Percentiles rank a stretch among this genome's conserved stretches.
phyloP scores from a whole-genome alignment of 2,329 filamentous ascomycete genomes.

The Xylariaceae sp. region DNA sequence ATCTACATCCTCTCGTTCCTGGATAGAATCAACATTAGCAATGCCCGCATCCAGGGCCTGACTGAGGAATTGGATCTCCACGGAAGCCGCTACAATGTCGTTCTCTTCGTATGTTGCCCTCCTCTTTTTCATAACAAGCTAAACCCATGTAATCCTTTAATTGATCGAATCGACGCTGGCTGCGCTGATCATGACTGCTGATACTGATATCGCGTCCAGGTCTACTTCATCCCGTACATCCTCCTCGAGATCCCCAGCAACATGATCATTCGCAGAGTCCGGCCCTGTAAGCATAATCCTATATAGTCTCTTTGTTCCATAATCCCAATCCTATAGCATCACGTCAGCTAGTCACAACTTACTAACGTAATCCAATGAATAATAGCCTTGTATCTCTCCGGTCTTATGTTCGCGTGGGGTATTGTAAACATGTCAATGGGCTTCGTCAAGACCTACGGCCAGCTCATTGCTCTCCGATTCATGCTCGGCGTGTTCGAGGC shows the following conservation, averaged over 20 bases:
- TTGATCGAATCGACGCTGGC: no score
- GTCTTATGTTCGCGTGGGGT: conserved; percentile 42
- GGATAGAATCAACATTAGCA: conserved; percentile 44
- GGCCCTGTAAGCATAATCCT: conserved; percentile 32
- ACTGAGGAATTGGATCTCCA: conserved; percentile 38
- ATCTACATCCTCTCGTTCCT: conserved; percentile 41
- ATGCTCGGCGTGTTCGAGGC: conserved; percentile 43
- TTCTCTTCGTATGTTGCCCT: conserved; percentile 32
- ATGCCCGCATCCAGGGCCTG: conserved; percentile 43
- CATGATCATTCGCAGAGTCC: conserved; percentile 40
- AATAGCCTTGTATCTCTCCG: conserved; percentile 31
- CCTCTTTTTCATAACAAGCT: conserved; percentile 9
- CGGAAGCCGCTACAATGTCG: conserved; percentile 41
- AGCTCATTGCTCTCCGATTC: conserved; percentile 40
- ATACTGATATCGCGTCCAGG: conserved; percentile 13
- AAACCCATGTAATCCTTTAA: no score
- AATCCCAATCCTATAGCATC: neutral
- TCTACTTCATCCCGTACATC: conserved; percentile 40
- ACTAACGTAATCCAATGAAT: neutral
- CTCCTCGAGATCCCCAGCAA: conserved; percentile 43
- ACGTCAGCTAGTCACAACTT: neutral
- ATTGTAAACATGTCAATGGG: conserved; percentile 44
- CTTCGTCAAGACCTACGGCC: conserved; percentile 37
- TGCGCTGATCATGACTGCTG: neutral
- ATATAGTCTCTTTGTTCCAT: neutral